These are phyloP conservation scores for Tetragonia tetragonoides DNA, from an alignment of 148 eudicot genomes.

Conservation along the genomic window DNA sequence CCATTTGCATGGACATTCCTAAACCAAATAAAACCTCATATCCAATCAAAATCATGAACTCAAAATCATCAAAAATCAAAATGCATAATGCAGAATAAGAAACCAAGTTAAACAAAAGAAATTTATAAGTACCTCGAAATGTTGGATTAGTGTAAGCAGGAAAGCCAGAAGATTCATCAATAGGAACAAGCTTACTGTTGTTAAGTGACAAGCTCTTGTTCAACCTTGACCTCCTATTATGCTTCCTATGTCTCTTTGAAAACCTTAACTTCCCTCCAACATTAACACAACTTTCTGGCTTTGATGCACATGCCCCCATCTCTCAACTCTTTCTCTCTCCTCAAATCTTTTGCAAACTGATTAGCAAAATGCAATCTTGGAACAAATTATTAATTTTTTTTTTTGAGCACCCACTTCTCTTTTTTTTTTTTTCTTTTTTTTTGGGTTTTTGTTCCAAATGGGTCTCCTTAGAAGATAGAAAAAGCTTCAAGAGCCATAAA, in stretches of 20 bases:
- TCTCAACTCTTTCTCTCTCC: slow-evolving; percentile 12
- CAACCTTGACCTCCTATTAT: slow-evolving; percentile 29
- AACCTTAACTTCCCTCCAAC: slow-evolving; percentile 36
- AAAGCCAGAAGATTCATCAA: slow-evolving; percentile 34
- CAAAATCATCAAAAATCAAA: neutral
- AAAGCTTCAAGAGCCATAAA: neutral
- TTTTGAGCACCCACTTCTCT: too few relatives aligned
- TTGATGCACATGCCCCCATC: slow-evolving; percentile 88
- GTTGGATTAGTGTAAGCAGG: slow-evolving; percentile 48
- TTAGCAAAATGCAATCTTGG: neutral
- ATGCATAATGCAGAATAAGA: neutral
- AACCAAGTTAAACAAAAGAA: neutral
- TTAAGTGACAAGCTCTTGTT: slow-evolving; percentile 37
- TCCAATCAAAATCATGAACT: neutral
- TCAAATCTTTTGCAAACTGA: neutral
- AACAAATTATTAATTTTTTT: neutral
- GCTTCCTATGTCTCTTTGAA: slow-evolving; percentile 30
- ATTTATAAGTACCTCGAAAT: slow-evolving; percentile 47
- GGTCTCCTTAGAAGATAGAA: neutral
- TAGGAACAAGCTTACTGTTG: slow-evolving; percentile 29
- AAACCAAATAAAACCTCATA: neutral
- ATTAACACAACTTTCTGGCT: slow-evolving; percentile 48
- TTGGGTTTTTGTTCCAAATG: neutral
- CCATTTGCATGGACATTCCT: neutral
- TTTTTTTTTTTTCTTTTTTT: neutral